Evolutionary conservation across 139 green algal species (phyloP), one percentile per base, ranked within the genome.

Genomic region (Picochlorum sp.): DNA sequence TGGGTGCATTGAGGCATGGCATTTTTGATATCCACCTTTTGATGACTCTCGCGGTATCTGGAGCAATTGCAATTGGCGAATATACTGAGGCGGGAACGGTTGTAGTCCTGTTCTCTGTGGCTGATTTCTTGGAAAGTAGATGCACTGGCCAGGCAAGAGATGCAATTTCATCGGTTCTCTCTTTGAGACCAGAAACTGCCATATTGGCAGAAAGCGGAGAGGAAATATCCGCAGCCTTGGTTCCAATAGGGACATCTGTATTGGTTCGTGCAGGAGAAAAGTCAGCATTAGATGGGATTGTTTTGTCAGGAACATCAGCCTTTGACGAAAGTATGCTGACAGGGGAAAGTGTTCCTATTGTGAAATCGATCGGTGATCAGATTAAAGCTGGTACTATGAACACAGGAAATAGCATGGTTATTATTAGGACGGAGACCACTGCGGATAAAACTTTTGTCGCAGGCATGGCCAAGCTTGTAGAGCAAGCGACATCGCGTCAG

Each of bases 251-350:
- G 28, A 63, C 64, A 16, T 57, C 77, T 18, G 71, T 94, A 15
- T 41, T 82, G 18, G 72, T 94, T 4, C 49, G 66, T 3, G 83
- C 88, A 2, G 88, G 86, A 0, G 79, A 86, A 24, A 77, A 76
- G 30, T 63, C 92, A 7, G 82, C 88, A 6, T 49, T 92, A 20
- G 88, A 96, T 65, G 88, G 85, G 10, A 16, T 56, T 2, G 81
- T 96, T 30, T 60, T 82, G 28, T 13, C 24, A 1, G 88, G 88
- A 14, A 60, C 57, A 2, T 80, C 62, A 47, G 52, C 68, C 1
- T 56, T 93, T 31, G 86, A 95, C 49, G 84, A 96, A 62, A 76
- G 60, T 51, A 82, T 85, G 56, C 74, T 96, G 9, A 95, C 88
- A 2, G 88, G 87, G 44, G 81, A 85, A 76, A 59, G 65, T 26